phyloP scores from a whole-genome alignment of 768 basidiomycete species.

The Boletus bicolor region DNA sequence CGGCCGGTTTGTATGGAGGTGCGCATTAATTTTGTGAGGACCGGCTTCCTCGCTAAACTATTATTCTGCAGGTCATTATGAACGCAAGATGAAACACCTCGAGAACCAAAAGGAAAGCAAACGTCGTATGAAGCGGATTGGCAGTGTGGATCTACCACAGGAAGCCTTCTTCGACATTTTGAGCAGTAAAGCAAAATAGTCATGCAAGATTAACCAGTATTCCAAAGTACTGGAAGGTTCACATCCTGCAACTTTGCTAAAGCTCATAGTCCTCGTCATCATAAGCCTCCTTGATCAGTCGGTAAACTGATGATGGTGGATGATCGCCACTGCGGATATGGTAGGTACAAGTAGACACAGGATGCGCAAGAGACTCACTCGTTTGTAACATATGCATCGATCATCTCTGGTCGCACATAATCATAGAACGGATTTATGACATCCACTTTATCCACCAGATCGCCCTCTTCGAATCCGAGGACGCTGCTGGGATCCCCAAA shows the following conservation, averaged over 20 bases:
- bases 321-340: constrained; percentile 75
- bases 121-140: constrained; percentile 82
- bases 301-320: constrained; percentile 90
- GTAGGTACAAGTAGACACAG: constrained; percentile 5
- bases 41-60: background rate
- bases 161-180: constrained; percentile 95
- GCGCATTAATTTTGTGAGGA: constrained; percentile 7
- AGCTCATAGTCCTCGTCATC: constrained; percentile 92
- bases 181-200: constrained; percentile 46
- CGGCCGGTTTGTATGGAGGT: constrained; percentile 92
- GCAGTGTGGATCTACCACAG: constrained; percentile 87
- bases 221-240: background rate
- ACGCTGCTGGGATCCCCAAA: constrained; percentile 70
- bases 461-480: constrained; percentile 71
- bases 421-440: constrained; percentile 97
- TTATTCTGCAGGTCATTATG: constrained; percentile 66
- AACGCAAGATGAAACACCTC: constrained; percentile 87
- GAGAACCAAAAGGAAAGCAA: constrained; percentile 94
- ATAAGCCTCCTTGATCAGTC: constrained; percentile 90
- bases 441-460: constrained; percentile 82
- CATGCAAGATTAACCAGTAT: background rate
- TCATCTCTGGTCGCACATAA: constrained; percentile 87
- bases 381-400: constrained; percentile 94
- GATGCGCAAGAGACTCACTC: constrained; percentile 60
- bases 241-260: constrained; percentile 9